Evolutionary conservation across 2,329 filamentous ascomycete species (phyloP), one percentile per base, ranked within the genome.

Genomic region (Phialophora macrospora): DNA sequence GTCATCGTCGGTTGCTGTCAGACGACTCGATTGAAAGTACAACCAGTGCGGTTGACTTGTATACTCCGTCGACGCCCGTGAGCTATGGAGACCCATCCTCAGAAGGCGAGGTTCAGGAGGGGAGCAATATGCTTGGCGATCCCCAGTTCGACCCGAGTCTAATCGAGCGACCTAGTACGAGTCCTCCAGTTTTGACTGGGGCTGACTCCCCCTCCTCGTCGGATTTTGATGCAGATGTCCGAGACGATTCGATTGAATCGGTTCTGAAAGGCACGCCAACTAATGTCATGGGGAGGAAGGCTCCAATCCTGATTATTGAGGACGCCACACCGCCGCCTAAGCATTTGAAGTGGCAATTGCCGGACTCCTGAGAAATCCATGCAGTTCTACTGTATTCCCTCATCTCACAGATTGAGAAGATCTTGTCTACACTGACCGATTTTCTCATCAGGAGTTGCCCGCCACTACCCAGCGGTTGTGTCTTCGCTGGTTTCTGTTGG

Each of bases 141-240:
- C 71, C 68, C 22, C 64, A 70, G 32, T 72, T 71, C 44, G 71
- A 72, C 59, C 71, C 71, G 5, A 70, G 68, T 56, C 56, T 67
- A 26, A 72, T 72, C 51, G 67, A 72, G 62, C 49, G 71, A 44
- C 71, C 71, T 11, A 63, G 68, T 20, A 72, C 70, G 14, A 72
- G 70, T 60, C 71, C 71, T 24, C 68, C 70, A 3, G 59, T 65
- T 8, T 56, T 72, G 17, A 30, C 60, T 8, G 57, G 64, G 34
- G 58, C 55, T 11, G 65, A 67, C 22, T 60, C 48, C 0, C 56
- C 68, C n/a, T n/a, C 55, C 22, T 51, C 51, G 22, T 55, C 62
- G 2, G 55, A 60, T 41, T 20, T 49, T 17, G 32, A 57, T 12
- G 26, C 34, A n/a, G 59, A 60, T 12, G 14, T 49, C 11, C 52